These are phyloP conservation scores for Eucalyptus caleyi DNA, from an alignment of 345 rosid genomes.

Conservation along the genomic window DNA sequence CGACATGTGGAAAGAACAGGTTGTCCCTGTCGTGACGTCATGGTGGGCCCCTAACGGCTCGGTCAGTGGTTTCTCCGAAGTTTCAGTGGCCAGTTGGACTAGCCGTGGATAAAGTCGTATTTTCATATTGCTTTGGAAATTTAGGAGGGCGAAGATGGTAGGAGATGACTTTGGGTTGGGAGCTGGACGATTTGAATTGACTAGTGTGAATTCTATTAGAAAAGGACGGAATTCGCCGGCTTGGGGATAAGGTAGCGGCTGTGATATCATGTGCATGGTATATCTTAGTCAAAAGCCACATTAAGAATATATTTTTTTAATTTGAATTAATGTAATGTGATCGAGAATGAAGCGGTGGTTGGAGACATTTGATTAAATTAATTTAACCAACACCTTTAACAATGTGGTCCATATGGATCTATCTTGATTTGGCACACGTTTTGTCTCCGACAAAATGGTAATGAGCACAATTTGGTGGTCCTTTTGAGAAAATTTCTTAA, in stretches of 20 bases:
- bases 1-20: background rate
- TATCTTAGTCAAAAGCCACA: background rate
- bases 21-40: background rate
- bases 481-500: background rate
- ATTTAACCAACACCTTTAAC: background rate
- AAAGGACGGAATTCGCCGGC: background rate
- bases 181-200: background rate
- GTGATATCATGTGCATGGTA: background rate
- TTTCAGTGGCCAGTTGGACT: background rate
- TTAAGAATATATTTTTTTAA: no score
- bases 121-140: background rate
- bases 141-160: background rate
- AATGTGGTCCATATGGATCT: no score
- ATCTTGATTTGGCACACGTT: no score
- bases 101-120: background rate
- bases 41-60: background rate
- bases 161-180: background rate
- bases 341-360: background rate
- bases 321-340: background rate
- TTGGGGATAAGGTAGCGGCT: background rate
- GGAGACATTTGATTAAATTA: background rate
- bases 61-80: background rate
- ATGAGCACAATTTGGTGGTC: accelerated
- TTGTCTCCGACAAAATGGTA: accelerated
- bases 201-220: background rate